Base-by-base conservation (phyloP, 1,284 basidiomycete species). In the Irpex rosettiformis region DNA sequence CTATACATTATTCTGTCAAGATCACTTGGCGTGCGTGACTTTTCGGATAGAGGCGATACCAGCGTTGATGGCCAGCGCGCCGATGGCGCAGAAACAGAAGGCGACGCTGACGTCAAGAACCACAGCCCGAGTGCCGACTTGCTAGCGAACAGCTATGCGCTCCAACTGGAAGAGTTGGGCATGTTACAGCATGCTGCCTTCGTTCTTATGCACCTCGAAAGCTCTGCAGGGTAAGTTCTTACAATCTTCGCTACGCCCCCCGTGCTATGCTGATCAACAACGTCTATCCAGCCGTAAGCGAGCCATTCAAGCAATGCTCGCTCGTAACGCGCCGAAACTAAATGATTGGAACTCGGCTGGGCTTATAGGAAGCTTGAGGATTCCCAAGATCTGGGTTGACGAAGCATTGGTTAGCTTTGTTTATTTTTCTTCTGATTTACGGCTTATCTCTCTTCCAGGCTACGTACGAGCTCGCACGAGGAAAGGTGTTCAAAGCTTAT, bases 151-250 rank as follows among this genome's bases (percentile, higher is more conserved):
- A 85, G 83, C 56, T 99, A 97, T 70, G 95, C 96, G 0, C 80
- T 83, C 49, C 94, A 98, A 73, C 75, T 99, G 58, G 96, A 98
- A 73, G 80, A 81, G 57, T 73, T 84, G 55, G 94, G 89, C 10
- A 79, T 91, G 77, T 85, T 96, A 72, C 88, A 91, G 64, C 92
- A 94, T 75, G 90, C 95, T 3, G 83, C 84, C 1, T 98, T 98
- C 69, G 91, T 98, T 7, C 75, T 98, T 58, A 77, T 98, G 56
- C 96, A 98, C 72, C 77, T 99, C 13, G 91, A 96, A 70, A 83
- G 88, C 16, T 80, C 85, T 24, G 77, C 79, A 33, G 87, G 90
- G 94, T 95, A 67, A 66, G 82, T 80, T 1, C 27, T 33, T 2
- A n/a, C 8, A 37, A 11, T 37, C 33, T 37, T 2, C 33, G 33